A percentile compares a stretch with the other conserved stretches of the same genome.
These are phyloP conservation scores for Thelephora ganbajun DNA, from an alignment of 768 basidiomycete species.

Conservation along the genomic window DNA sequence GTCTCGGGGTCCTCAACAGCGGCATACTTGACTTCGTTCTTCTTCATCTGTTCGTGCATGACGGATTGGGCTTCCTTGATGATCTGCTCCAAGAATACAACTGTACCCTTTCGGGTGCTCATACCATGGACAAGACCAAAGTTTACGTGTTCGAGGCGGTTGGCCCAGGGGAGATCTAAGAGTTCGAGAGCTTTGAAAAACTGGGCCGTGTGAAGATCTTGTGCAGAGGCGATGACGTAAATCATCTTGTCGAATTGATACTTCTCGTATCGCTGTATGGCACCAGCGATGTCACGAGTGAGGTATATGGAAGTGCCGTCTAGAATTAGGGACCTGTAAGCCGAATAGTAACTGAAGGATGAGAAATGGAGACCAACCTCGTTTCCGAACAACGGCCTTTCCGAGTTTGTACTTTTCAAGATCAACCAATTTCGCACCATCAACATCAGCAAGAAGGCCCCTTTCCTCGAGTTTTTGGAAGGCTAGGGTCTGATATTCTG, in stretches of 20 bases:
- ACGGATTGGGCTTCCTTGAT: conserved; percentile 74
- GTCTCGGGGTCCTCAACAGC: conserved; percentile 78
- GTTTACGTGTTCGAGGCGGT: conserved; percentile 74
- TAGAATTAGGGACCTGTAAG: conserved; percentile 14
- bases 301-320: conserved; percentile 92
- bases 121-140: conserved; percentile 89
- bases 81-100: conserved; percentile 89
- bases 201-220: conserved; percentile 79
- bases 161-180: conserved; percentile 84
- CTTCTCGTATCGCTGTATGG: conserved; percentile 82
- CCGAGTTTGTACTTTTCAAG: conserved; percentile 83
- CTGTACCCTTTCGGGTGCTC: conserved; percentile 88
- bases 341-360: background rate
- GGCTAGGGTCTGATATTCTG: conserved; percentile 60
- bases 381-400: conserved; percentile 83
- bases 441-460: conserved; percentile 59
- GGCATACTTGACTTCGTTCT: conserved; percentile 86
- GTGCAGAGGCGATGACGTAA: conserved; percentile 80
- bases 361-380: conserved; percentile 29
- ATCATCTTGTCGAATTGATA: conserved; percentile 90
- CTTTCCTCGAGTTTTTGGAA: conserved; percentile 54
- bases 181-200: conserved; percentile 89
- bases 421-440: conserved; percentile 80
- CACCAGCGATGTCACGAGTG: conserved; percentile 90
- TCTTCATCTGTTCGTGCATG: conserved; percentile 96